phyloP scores from a whole-genome alignment of 257 asterid species.

The Echites panduratus region DNA sequence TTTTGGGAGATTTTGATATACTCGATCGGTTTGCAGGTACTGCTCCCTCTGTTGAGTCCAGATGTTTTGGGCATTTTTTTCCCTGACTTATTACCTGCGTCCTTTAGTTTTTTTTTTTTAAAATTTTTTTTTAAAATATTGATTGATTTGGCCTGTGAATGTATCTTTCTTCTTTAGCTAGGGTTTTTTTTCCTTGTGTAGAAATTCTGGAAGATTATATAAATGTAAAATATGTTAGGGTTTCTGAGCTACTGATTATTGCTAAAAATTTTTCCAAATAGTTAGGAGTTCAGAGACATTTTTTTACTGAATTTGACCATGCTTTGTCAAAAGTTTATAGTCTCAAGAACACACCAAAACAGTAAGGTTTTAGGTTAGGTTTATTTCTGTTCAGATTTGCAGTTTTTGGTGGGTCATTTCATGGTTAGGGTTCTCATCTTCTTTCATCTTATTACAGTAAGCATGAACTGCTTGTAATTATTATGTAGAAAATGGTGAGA shows the following conservation, averaged over 20 bases:
- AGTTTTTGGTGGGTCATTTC: no score
- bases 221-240: no score
- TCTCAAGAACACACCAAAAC: constrained; percentile 1
- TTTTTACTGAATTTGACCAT: neutral
- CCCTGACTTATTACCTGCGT: no score
- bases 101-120: no score
- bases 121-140: no score
- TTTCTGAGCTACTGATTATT: no score
- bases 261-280: neutral
- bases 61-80: neutral
- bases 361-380: neutral
- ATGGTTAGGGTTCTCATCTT: constrained; percentile 10
- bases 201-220: no score
- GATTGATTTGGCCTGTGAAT: constrained; percentile 1
- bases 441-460: neutral
- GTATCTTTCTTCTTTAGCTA: constrained; percentile 8
- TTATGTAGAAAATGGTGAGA: constrained; percentile 48
- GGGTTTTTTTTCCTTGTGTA: constrained; percentile 24
- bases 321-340: neutral
- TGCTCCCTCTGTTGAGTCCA: constrained; percentile 4
- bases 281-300: neutral
- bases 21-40: constrained; percentile 2
- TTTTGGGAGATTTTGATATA: constrained; percentile 4
- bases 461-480: neutral
- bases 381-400: neutral